Evolutionary conservation across 306 rosid genomes (phyloP).

Genomic region (Cicer pinnatifidum): DNA sequence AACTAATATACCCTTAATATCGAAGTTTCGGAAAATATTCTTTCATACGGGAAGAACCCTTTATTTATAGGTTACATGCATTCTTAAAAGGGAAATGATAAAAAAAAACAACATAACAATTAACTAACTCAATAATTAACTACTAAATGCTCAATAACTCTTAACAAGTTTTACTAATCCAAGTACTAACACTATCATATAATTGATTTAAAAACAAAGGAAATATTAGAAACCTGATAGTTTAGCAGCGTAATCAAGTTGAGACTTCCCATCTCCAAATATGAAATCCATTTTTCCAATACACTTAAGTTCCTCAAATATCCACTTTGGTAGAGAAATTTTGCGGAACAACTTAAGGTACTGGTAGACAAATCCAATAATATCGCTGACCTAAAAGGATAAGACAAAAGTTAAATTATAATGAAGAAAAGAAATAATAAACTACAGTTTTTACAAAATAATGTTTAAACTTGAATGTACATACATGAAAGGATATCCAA

Average conservation of each 20-base stretch:
- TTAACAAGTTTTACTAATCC: too few relatives aligned
- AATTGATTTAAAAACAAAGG: neutral
- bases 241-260: slow-evolving; percentile 73
- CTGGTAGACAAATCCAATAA: slow-evolving; percentile 81
- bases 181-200: too few relatives aligned
- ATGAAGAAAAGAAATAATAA: slow-evolving; percentile 30
- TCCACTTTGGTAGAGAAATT: slow-evolving; percentile 83
- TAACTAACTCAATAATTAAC: too few relatives aligned
- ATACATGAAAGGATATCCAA: too few relatives aligned
- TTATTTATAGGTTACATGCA: too few relatives aligned
- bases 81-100: too few relatives aligned
- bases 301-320: slow-evolving; percentile 83
- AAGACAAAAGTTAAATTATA: slow-evolving; percentile 26
- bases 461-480: neutral
- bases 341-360: slow-evolving; percentile 68
- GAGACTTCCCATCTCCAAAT: slow-evolving; percentile 88
- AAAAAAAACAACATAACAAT: slow-evolving; percentile 5
- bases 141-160: too few relatives aligned
- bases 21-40: too few relatives aligned
- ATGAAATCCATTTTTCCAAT: slow-evolving; percentile 88
- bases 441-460: too few relatives aligned
- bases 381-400: slow-evolving; percentile 65
- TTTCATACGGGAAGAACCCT: too few relatives aligned
- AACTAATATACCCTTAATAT: too few relatives aligned
- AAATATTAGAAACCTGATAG: slow-evolving; percentile 68